Percentiles rank a stretch among this genome's conserved stretches.
Evolutionary conservation across 2,329 filamentous ascomycete species (phyloP).

Genomic region (Daldinia sp.): DNA sequence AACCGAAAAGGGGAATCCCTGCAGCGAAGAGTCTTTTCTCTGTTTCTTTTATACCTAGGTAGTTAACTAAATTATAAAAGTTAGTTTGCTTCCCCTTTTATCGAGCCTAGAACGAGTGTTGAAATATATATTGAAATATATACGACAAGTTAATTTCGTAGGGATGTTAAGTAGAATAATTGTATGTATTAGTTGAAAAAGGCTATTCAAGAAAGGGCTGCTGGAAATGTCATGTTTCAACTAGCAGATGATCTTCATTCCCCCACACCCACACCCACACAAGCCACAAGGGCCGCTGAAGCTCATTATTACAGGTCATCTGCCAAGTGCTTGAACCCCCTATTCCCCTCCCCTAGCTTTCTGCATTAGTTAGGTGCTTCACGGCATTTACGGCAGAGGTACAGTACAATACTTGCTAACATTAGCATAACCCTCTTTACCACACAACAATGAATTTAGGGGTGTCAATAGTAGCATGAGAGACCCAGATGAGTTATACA

Average conservation of each 20-base stretch:
- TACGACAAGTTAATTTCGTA: not conserved
- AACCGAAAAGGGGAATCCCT: conserved; percentile 23
- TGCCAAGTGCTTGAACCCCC: conserved; percentile 26
- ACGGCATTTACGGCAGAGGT: not conserved
- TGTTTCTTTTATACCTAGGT: not conserved
- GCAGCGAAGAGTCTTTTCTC: not conserved
- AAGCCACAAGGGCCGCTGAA: conserved; percentile 29
- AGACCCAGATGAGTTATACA: not conserved
- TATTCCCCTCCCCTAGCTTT: conserved; percentile 5
- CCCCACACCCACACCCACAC: conserved; percentile 35
- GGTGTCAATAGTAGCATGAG: not conserved
- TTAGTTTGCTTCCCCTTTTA: not conserved
- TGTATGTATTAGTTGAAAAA: not conserved
- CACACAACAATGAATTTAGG: not conserved
- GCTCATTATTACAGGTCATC: conserved; percentile 28
- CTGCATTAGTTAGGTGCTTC: conserved; percentile 3
- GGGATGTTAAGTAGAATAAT: not conserved
- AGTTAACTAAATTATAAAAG: not conserved
- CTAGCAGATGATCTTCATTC: conserved; percentile 35
- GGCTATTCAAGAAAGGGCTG: conserved; percentile 5
- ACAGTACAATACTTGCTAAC: not conserved
- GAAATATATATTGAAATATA: not conserved
- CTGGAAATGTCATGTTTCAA: conserved; percentile 19
- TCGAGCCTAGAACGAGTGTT: not conserved
- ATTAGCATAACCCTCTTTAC: not conserved